Percentiles rank a stretch among this genome's conserved stretches.
Conservation (phyloP, 75 land plant genomes). For the Cupressus sempervirens region DNA sequence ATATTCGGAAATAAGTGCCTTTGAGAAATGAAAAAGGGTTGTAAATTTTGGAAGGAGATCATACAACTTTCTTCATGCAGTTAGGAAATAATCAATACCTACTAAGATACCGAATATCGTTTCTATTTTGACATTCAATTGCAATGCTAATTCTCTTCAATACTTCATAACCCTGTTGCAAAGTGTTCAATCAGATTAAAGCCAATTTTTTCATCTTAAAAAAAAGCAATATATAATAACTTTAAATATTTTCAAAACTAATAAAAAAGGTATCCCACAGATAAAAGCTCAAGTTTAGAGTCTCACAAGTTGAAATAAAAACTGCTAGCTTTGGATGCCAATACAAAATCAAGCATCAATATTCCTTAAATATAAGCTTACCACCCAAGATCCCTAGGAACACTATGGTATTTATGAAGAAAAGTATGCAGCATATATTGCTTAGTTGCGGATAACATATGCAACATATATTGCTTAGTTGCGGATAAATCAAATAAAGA, state of each 20-base stretch:
- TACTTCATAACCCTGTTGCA: slow-evolving; percentile 80
- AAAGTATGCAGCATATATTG: neutral
- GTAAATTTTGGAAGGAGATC: too few species aligned
- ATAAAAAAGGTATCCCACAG: neutral
- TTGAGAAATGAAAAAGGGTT: too few species aligned
- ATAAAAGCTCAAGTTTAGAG: neutral
- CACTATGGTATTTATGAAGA: neutral
- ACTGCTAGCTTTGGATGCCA: neutral
- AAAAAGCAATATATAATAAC: neutral
- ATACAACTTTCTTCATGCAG: neutral
- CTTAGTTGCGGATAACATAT: neutral
- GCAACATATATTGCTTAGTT: too few species aligned
- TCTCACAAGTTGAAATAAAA: neutral
- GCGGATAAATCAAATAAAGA: too few species aligned
- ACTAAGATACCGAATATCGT: slow-evolving; percentile 56
- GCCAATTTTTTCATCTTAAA: neutral
- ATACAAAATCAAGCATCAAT: neutral
- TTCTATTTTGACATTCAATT: slow-evolving; percentile 39
- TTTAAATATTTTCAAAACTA: neutral
- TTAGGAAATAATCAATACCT: slow-evolving; percentile 34
- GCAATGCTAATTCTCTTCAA: slow-evolving; percentile 76
- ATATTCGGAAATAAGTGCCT: too few species aligned
- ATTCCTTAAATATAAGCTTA: neutral
- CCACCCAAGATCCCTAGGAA: neutral
- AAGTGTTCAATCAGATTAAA: neutral